Evolutionary conservation across 2,329 filamentous ascomycete species (phyloP), one percentile per base, ranked within the genome.

Genomic region (Plectosphaerella sp.): DNA sequence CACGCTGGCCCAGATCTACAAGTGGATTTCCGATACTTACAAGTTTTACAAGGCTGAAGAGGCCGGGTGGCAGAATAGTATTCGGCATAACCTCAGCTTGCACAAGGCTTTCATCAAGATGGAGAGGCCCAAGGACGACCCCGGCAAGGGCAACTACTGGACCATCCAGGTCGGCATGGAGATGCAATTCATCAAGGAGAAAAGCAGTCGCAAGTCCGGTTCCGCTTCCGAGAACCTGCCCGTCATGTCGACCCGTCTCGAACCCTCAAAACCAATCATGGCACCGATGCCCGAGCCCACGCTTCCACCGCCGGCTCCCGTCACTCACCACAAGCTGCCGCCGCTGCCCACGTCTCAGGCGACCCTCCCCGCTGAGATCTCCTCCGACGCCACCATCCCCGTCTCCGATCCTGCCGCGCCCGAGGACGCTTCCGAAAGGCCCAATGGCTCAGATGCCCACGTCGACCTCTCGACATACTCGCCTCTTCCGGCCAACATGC

Each of bases 71-170:
- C 93, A 97, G 71, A 99, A 99, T 71, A 97, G 94, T 74, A 99
- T 99, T 67, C 88, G 94, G 35, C 94, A 99, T 71, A 99, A 99
- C 62, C 83, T 99, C 35, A 97, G 92, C 65, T 78, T 99, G 45
- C 96, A 97, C 78, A 97, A 97, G 73, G 90, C 89, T 46, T 97
- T 97, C 65, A 86, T 92, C 67, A 97, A 97, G 73, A 88, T 96
- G 64, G 92, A 97, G 69, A 83, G 94, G 54, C 91, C 92, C 52
- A 97, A 97, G 76, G 92, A 97, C 65, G 94, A 97, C 63, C 92
- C 93, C 3, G 94, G 94, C 62, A 97, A 97, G 72, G 94, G 94
- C 43, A 93, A 96, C 70, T 97, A 97, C 73, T 97, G 94, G 94
- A 84, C 86, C 43, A 96, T 99, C 62, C 86, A 92, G 63, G 79